Evolutionary conservation across 805 yeast species (phyloP), one percentile per base, ranked within the genome.

Genomic region (Pichia sporocuriosa): DNA sequence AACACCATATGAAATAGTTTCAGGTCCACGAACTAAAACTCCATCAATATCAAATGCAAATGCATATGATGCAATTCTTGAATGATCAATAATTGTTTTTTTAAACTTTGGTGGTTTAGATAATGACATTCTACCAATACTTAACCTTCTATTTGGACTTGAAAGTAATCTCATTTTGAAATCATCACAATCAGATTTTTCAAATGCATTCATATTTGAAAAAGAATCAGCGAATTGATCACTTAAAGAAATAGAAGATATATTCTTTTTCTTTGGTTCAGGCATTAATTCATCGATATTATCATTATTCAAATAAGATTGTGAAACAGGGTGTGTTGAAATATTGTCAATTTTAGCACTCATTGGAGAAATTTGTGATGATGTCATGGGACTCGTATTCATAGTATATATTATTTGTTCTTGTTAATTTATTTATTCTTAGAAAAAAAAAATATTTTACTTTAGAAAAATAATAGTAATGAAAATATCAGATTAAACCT

Each of bases 1-100:
- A 13, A 70, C 73, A 1, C 95, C 94, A 54, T 83, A 81, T 0
- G 93, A 89, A 36, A 87, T 81, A 6, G 90, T 82, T 40, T 81
- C 76, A 2, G 93, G 89, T 13, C 96, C 95, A 46, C 84, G 72
- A 48, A 87, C 79, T 35, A 87, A 76, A 35, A 87, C 96, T 33
- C 96, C 96, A 58, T 87, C 96, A 42, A 87, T 87, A 64, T 88
- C 96, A 60, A 88, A 87, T 31, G 94, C 93, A 67, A 87, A 87
- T 2, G 95, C 95, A 56, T 83, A 83, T 3, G 84, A 78, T 1
- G 89, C 88, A 31, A 83, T 79, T 57, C 90, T 69, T 31, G 67
- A 74, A 58, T 83, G 90, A 55, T 81, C 84, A 49, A 83, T 70
- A 15, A 77, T 71, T 4, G 61, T 48, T 53, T 69, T 75, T 65